These are phyloP conservation scores for Dipteronia sinensis DNA, from an alignment of 345 rosid species.

Conservation along the genomic window DNA sequence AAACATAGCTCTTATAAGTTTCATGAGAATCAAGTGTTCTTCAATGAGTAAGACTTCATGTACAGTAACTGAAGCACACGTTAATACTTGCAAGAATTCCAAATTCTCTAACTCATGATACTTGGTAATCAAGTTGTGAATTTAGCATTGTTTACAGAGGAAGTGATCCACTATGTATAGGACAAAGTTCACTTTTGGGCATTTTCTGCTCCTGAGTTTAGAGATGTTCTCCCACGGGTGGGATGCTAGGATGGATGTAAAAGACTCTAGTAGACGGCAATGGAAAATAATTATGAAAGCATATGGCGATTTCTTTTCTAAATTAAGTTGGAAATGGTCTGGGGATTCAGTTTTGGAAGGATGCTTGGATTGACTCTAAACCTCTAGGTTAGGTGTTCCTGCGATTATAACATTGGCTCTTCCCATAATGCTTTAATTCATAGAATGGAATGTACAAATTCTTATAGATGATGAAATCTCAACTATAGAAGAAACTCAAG, in stretches of 20 bases:
- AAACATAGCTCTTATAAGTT: background rate
- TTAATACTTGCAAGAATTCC: background rate
- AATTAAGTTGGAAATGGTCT: background rate
- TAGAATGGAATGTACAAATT: background rate
- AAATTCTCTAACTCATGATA: background rate
- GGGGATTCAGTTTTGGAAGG: background rate
- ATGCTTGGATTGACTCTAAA: background rate
- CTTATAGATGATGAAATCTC: background rate
- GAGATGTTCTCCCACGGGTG: background rate
- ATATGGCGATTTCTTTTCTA: background rate
- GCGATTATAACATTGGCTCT: background rate
- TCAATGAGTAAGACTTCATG: background rate
- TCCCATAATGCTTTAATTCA: background rate
- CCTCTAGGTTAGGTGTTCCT: background rate
- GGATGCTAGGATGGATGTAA: background rate
- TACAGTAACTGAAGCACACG: background rate
- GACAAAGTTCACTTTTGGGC: background rate
- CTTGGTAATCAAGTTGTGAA: background rate
- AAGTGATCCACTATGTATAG: too few relatives aligned
- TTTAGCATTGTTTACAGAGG: background rate
- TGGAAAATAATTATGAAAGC: background rate
- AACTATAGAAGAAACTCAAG: background rate
- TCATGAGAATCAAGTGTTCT: background rate
- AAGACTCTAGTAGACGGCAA: background rate
- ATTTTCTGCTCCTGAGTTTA: background rate